Conservation (phyloP, 768 basidiomycete species). For the Boletellus sp. region DNA sequence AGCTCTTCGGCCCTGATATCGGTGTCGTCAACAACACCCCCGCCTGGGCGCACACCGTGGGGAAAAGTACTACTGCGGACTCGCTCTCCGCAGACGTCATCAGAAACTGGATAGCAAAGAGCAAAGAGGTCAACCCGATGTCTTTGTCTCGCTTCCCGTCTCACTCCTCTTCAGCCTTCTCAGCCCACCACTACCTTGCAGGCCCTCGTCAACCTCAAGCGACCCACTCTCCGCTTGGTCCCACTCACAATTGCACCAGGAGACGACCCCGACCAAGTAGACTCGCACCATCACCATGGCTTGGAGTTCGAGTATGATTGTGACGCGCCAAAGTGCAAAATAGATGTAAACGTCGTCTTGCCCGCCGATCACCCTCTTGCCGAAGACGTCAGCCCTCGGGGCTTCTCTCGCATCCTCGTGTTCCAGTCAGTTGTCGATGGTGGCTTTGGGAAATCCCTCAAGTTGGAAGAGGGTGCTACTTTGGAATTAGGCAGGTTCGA, state of each 20-base stretch:
- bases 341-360: conserved; percentile 74
- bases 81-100: conserved; percentile 81
- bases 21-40: conserved; percentile 70
- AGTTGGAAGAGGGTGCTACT: conserved; percentile 71
- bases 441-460: conserved; percentile 75
- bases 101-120: conserved; percentile 79
- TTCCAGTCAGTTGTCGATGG: conserved; percentile 62
- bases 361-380: conserved; percentile 60
- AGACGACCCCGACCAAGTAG: conserved; percentile 43
- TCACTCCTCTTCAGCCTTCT: conserved; percentile 45
- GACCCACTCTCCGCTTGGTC: conserved; percentile 78
- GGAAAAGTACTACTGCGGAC: conserved; percentile 63
- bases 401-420: conserved; percentile 33
- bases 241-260: conserved; percentile 49
- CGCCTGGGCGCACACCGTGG: conserved; percentile 60
- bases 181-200: conserved; percentile 92
- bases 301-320: conserved; percentile 93
- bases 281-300: conserved; percentile 63
- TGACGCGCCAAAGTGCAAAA: conserved; percentile 78
- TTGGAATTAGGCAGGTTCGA: conserved; percentile 81
- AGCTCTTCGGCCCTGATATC: conserved; percentile 88
- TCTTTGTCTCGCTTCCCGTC: not conserved
- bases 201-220: conserved; percentile 91
- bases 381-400: conserved; percentile 33
- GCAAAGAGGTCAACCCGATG: conserved; percentile 61